A percentile compares a stretch with the other conserved stretches of the same genome.
These are phyloP conservation scores for Aspergillus wentii DNA, from an alignment of 495 filamentous ascomycete genomes.

Conservation along the genomic window DNA sequence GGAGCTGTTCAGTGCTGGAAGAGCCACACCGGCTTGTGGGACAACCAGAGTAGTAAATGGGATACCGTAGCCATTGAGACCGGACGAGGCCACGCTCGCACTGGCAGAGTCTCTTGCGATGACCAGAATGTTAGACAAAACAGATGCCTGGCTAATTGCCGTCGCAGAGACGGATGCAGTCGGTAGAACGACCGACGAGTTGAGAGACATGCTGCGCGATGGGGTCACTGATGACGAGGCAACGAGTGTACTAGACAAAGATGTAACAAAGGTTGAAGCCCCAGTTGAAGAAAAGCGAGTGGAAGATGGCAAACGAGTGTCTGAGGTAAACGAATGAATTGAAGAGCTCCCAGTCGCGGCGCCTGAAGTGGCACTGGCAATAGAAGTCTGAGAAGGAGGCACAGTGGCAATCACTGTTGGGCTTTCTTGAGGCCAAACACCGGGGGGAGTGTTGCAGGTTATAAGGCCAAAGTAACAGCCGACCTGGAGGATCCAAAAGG, in stretches of 20 bases:
- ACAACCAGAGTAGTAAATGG: constrained; percentile 52
- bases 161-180: constrained; percentile 17
- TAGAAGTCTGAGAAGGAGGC: constrained; percentile 14
- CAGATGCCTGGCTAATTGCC: constrained; percentile 15
- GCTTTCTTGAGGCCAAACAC: constrained; percentile 20
- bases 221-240: no score
- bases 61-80: constrained; percentile 58
- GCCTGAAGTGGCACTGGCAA: no score
- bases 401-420: constrained; percentile 22
- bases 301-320: no score
- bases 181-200: constrained; percentile 12
- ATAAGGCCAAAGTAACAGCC: constrained; percentile 34
- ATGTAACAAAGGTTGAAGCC: no score
- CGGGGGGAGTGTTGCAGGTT: constrained; percentile 34
- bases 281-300: no score
- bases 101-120: constrained; percentile 48
- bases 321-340: no score
- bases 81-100: constrained; percentile 42
- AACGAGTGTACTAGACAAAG: no score
- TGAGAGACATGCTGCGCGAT: constrained; percentile 23
- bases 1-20: constrained; percentile 47
- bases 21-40: constrained; percentile 42
- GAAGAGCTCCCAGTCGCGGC: no score
- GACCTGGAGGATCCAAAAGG: constrained; percentile 19
- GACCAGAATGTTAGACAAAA: constrained; percentile 49